Percentiles rank a stretch among this genome's conserved stretches.
Evolutionary conservation across 805 yeast genomes (phyloP).

Genomic region (Ogataea angusta): DNA sequence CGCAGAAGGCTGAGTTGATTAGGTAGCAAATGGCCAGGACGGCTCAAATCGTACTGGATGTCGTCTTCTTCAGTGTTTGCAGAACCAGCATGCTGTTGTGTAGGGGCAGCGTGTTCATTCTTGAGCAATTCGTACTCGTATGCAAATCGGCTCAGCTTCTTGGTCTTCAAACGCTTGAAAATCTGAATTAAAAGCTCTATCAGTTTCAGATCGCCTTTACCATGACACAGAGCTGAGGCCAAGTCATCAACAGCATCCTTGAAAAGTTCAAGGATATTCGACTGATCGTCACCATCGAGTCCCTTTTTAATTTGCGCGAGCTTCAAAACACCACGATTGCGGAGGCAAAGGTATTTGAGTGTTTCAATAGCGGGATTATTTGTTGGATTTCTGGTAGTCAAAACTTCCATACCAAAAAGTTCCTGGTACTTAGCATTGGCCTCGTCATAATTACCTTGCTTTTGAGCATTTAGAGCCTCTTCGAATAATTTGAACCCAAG

Average conservation of each 20-base stretch:
- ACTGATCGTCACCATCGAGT: slow-evolving; percentile 27
- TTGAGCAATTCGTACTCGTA: slow-evolving; percentile 58
- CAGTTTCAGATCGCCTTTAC: slow-evolving; percentile 61
- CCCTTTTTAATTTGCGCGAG: slow-evolving; percentile 38
- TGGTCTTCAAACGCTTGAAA: slow-evolving; percentile 46
- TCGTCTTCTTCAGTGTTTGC: slow-evolving; percentile 23
- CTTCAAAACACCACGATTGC: slow-evolving; percentile 78
- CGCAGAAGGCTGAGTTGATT: slow-evolving; percentile 22
- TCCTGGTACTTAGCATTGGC: slow-evolving; percentile 58
- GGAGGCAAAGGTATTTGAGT: slow-evolving; percentile 69
- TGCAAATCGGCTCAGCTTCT: slow-evolving; percentile 49
- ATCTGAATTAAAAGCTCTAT: slow-evolving; percentile 49
- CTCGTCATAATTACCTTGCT: slow-evolving; percentile 40
- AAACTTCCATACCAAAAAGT: slow-evolving; percentile 65
- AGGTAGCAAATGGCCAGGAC: slow-evolving; percentile 30
- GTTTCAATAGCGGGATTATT: slow-evolving; percentile 65
- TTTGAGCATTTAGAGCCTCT: slow-evolving; percentile 62
- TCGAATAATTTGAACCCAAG: slow-evolving; percentile 78
- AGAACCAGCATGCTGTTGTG: slow-evolving; percentile 35
- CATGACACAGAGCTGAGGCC: slow-evolving; percentile 59
- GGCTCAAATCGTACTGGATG: slow-evolving; percentile 19
- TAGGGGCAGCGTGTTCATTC: slow-evolving; percentile 18
- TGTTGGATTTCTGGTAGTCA: slow-evolving; percentile 41
- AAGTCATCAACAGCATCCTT: slow-evolving; percentile 54
- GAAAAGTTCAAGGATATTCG: slow-evolving; percentile 18